Base-by-base conservation (phyloP, 1,139 yeast species). In the Candida sanyaensis region DNA sequence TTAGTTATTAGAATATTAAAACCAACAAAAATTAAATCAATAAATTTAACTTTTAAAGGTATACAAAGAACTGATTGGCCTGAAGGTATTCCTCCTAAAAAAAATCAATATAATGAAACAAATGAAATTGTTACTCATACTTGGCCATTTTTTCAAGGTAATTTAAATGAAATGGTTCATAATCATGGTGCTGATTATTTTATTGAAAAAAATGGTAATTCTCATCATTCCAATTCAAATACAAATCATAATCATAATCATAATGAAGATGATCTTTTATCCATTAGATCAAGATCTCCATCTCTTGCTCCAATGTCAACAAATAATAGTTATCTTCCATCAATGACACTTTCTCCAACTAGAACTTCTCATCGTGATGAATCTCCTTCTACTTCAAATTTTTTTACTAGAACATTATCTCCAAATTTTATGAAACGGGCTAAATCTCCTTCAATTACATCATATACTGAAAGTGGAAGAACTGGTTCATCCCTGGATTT, bases 81-180 rank as follows among this genome's bases (percentile, higher is more conserved):
- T 2, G 99, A 95, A 60, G 99, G 97, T 1, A 91, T 92, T 27
- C 99, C 99, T 0, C 97, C 98, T 0, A 89, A 88, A 61, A 83
- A 83, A 58, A 73, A 74, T 26, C 86, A 82, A 24, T 84, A 81
- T 52, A 64, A 66, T 28, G 99, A 93, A 60, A 64, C 77, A 26
- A 81, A 79, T 53, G 88, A 82, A 50, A 64, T 92, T 11, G 77
- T 89, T 32, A 79, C 81, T 48, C 98, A 93, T 62, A 84, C 89
- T 5, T 93, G 99, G 99, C 96, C 96, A 1, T 91, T 93, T 63
- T 93, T 84, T 71, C 66, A 63, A 59, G 66, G 62, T 58, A 31
- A 45, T 64, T 4, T 48, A 52, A 5, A 32, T 13, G 43, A 30
- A 30, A 42, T 37, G 12, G 28, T 45, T 7, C 54, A 60, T 6